Conservation (phyloP, 2,329 filamentous ascomycete genomes). For the Fusarium paranaense region DNA sequence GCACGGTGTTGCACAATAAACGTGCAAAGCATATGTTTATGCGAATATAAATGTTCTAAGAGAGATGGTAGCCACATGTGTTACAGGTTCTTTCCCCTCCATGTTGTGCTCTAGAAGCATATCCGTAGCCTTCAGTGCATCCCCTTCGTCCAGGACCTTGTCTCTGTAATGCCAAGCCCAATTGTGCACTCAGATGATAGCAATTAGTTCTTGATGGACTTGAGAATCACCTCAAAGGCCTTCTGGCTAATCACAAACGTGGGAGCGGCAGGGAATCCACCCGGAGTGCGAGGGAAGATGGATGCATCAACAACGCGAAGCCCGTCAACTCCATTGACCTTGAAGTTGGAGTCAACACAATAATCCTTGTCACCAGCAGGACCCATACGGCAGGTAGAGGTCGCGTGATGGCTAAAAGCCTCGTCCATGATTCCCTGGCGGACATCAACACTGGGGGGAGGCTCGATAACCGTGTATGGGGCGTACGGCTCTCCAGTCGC, state of each 20-base stretch:
- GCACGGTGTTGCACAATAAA: background rate
- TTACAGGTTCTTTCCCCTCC: background rate
- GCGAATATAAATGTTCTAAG: background rate
- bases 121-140: background rate
- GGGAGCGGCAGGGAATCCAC: constrained; percentile 26
- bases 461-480: constrained; percentile 24
- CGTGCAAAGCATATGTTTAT: background rate
- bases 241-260: constrained; percentile 34
- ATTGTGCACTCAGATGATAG: background rate
- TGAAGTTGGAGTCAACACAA: constrained; percentile 67
- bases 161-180: background rate
- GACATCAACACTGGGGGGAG: constrained; percentile 58
- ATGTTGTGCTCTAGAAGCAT: background rate
- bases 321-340: constrained; percentile 63
- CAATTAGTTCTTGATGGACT: background rate
- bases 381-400: constrained; percentile 67
- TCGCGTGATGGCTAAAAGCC: constrained; percentile 69
- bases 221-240: constrained; percentile 6
- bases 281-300: constrained; percentile 57
- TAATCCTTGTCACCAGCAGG: constrained; percentile 62
- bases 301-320: constrained; percentile 71
- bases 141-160: background rate
- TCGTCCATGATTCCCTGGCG: constrained; percentile 60
- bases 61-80: background rate
- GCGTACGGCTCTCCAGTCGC: constrained; percentile 40